phyloP scores from a whole-genome alignment of 23 red algal genomes.

The Gracilariopsis chorda region DNA sequence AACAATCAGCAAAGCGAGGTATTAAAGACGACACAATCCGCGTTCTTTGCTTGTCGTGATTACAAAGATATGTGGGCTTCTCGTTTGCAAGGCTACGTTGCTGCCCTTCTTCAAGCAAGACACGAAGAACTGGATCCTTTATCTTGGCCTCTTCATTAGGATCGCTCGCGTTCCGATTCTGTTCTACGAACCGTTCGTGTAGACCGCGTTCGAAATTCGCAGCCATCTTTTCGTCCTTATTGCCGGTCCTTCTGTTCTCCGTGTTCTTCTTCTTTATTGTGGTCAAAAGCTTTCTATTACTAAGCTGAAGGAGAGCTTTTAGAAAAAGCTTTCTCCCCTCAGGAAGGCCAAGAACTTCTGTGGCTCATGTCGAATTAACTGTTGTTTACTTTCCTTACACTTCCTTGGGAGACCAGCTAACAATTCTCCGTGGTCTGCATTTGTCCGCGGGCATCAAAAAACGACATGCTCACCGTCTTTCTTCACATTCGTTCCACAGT shows the following conservation, averaged over 20 bases:
- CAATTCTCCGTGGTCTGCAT: too few species aligned
- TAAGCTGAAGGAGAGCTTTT: too few species aligned
- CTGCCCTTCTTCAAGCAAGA: slow-evolving; percentile 59
- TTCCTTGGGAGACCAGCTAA: too few species aligned
- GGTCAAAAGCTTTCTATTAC: too few species aligned
- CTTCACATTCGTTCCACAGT: too few species aligned
- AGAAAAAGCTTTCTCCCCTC: too few species aligned
- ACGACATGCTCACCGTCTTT: too few species aligned
- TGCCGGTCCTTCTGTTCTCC: slow-evolving; percentile 43
- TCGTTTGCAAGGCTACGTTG: slow-evolving; percentile 58
- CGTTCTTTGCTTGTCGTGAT: slow-evolving; percentile 69
- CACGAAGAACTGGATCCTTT: slow-evolving; percentile 54
- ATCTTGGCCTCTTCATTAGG: slow-evolving; percentile 31
- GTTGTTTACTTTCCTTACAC: too few species aligned
- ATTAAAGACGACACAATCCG: slow-evolving; percentile 25
- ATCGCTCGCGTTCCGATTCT: slow-evolving; percentile 7
- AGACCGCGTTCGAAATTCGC: slow-evolving; percentile 35
- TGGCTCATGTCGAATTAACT: too few species aligned
- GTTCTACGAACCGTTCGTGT: slow-evolving; percentile 35
- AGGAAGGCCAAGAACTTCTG: too few species aligned
- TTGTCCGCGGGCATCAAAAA: too few species aligned
- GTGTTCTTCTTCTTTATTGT: slow-evolving; percentile 28
- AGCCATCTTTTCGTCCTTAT: slow-evolving; percentile 27
- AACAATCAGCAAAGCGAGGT: slow-evolving; percentile 22
- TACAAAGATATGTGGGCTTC: slow-evolving; percentile 38